These are phyloP conservation scores for Hordeum marinum DNA, from an alignment of 176 grass and related monocot species.

Conservation along the genomic window DNA sequence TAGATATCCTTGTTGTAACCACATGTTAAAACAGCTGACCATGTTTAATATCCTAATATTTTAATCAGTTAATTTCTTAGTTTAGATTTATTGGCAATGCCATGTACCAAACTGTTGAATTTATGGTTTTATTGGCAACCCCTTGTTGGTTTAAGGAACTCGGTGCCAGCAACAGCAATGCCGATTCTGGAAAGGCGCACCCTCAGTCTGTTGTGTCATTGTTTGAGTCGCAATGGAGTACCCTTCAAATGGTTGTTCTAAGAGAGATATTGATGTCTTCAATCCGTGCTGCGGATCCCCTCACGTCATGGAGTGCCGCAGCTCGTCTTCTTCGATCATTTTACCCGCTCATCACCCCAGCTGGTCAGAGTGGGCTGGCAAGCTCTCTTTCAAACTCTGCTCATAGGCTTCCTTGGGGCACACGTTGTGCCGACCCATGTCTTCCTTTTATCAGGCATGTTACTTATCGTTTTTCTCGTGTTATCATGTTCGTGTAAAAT, in stretches of 20 bases:
- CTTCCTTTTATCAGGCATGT: slow-evolving; percentile 96
- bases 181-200: slow-evolving; percentile 54
- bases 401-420: slow-evolving; percentile 86
- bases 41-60: not conserved
- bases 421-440: slow-evolving; percentile 91
- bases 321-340: slow-evolving; percentile 96
- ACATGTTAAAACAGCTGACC: not conserved
- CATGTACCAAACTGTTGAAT: slow-evolving; percentile 15
- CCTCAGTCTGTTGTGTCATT: slow-evolving; percentile 70
- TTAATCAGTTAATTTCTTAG: slow-evolving; percentile 1
- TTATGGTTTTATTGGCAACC: slow-evolving; percentile 18
- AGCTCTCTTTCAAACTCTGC: slow-evolving; percentile 86
- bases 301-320: slow-evolving; percentile 90
- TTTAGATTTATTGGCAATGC: slow-evolving; percentile 7
- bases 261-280: slow-evolving; percentile 99
- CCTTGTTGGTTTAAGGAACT: slow-evolving; percentile 41
- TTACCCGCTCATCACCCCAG: slow-evolving; percentile 97
- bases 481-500: not conserved
- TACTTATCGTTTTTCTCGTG: not conserved
- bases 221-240: slow-evolving; percentile 96
- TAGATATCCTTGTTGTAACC: not conserved
- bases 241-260: slow-evolving; percentile 91
- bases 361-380: slow-evolving; percentile 94
- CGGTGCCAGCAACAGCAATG: slow-evolving; percentile 31
- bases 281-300: slow-evolving; percentile 81